Evolutionary conservation across 176 grass and related monocot species (phyloP).

Genomic region (Phragmites australis): DNA sequence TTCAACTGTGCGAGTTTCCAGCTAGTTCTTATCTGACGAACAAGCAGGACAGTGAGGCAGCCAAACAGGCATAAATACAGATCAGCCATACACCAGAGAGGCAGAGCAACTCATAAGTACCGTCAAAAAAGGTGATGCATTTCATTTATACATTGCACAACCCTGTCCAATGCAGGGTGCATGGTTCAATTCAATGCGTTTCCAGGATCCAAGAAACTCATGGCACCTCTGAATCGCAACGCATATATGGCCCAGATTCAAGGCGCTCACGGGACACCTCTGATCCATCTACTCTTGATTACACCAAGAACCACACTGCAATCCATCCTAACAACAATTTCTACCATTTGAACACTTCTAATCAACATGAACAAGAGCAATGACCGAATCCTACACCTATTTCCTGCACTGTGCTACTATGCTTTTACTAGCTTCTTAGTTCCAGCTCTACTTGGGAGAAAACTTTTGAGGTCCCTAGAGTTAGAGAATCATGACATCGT

Average conservation of each 20-base stretch:
- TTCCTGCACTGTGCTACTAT: constrained; percentile 59
- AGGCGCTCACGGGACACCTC: constrained; percentile 48
- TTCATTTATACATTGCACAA: constrained; percentile 48
- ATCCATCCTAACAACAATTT: constrained; percentile 23
- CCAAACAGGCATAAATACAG: constrained; percentile 21
- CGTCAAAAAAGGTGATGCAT: neutral
- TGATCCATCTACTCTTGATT: constrained; percentile 35
- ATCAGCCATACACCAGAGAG: neutral
- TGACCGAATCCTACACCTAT: constrained; percentile 41
- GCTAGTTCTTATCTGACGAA: neutral
- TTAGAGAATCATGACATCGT: constrained; percentile 48
- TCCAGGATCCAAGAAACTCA: constrained; percentile 43
- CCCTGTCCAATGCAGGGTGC: constrained; percentile 33
- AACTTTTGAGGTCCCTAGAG: neutral
- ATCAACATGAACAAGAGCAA: constrained; percentile 1
- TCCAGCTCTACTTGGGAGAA: constrained; percentile 34
- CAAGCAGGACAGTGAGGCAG: neutral
- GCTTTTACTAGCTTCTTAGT: constrained; percentile 35
- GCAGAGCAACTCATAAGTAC: constrained; percentile 35
- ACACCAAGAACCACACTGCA: constrained; percentile 26
- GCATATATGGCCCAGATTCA: constrained; percentile 36
- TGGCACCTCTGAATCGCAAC: constrained; percentile 5
- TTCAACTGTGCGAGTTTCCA: neutral
- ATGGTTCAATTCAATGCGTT: constrained; percentile 47
- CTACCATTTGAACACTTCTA: constrained; percentile 37